These are phyloP conservation scores for Alternaria consortialis DNA, from an alignment of 2,329 filamentous ascomycete genomes.

Conservation along the genomic window DNA sequence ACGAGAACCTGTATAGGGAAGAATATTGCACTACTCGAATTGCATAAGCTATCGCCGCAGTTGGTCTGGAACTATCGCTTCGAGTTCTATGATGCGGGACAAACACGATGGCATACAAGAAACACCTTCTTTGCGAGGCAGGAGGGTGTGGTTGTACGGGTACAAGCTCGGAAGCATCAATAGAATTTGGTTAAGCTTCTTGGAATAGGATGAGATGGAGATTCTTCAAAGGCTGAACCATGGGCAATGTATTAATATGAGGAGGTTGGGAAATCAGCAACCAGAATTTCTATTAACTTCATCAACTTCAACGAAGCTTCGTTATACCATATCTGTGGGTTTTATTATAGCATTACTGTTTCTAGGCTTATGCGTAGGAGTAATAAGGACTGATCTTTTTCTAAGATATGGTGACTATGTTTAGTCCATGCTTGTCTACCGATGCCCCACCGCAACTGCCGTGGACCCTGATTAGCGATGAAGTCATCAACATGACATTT, in stretches of 20 bases:
- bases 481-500: neutral
- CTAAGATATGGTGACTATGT: neutral
- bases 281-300: no score
- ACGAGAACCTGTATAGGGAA: constrained; percentile 47
- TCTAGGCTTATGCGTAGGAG: no score
- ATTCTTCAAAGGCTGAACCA: no score
- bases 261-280: no score
- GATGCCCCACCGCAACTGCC: constrained; percentile 1
- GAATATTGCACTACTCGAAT: constrained; percentile 12
- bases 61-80: neutral
- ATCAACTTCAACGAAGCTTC: no score
- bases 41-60: neutral
- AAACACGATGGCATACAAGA: neutral
- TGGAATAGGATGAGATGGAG: no score
- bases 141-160: neutral
- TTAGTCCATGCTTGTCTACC: neutral
- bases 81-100: neutral
- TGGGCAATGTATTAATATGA: no score
- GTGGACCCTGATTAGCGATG: neutral
- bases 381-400: no score
- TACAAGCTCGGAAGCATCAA: neutral
- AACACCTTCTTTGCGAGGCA: neutral
- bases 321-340: no score
- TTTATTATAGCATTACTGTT: neutral
- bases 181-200: neutral